Evolutionary conservation across 75 land plant genomes (phyloP).

Genomic region (Pinus taeda): DNA sequence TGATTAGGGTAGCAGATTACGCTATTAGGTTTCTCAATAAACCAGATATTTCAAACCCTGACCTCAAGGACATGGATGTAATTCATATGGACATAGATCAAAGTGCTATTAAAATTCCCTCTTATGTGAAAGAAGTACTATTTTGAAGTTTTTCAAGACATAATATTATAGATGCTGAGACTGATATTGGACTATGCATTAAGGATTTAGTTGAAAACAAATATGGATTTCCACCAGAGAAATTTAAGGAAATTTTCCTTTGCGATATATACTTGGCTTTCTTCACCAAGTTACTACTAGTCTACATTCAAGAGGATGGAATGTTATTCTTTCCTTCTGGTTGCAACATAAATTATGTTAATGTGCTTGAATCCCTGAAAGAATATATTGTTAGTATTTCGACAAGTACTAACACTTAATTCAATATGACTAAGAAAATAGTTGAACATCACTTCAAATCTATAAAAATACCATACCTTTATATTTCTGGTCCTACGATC

Average conservation of each 20-base stretch:
- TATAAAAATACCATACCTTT: conserved; percentile 79
- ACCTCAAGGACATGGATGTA: conserved; percentile 25
- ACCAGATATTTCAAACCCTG: conserved; percentile 57
- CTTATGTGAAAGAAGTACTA: conserved; percentile 69
- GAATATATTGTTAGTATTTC: conserved; percentile 58
- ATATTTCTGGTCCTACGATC: conserved; percentile 89
- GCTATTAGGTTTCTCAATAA: conserved; percentile 33
- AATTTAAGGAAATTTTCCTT: conserved; percentile 50
- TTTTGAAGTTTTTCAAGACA: conserved; percentile 97
- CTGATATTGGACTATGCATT: conserved; percentile 66
- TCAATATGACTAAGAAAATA: conserved; percentile 60
- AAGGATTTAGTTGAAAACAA: conserved; percentile 44
- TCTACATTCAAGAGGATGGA: conserved; percentile 82
- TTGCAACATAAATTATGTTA: conserved; percentile 74
- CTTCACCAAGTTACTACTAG: conserved; percentile 79
- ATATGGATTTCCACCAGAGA: conserved; percentile 48
- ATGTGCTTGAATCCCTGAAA: conserved; percentile 77
- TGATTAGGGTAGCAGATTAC: conserved; percentile 48
- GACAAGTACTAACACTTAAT: conserved; percentile 55
- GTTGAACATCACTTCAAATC: conserved; percentile 27
- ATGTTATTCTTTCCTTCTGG: conserved; percentile 88
- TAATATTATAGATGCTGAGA: conserved; percentile 81
- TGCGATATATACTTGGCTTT: conserved; percentile 70
- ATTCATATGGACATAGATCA: conserved; percentile 84
- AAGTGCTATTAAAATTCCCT: conserved; percentile 71